Conservation (phyloP, 495 filamentous ascomycete genomes). For the Cercophora sp. region DNA sequence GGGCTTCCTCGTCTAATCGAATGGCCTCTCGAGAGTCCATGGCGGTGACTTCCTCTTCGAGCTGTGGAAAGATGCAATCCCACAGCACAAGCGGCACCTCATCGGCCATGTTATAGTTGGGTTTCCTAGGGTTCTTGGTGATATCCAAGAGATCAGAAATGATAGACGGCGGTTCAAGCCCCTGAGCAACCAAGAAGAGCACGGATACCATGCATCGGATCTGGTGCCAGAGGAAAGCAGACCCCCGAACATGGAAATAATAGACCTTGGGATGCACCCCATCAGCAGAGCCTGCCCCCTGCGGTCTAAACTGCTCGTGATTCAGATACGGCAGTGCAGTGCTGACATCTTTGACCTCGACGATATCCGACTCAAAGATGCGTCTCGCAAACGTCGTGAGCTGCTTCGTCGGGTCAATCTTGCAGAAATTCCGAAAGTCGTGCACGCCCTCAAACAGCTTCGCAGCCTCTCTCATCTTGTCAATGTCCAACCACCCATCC, state of each 20-base stretch:
- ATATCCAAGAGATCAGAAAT: conserved; percentile 71
- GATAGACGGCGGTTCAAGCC: conserved; percentile 70
- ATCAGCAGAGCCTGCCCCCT: background rate
- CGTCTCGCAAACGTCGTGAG: conserved; percentile 73
- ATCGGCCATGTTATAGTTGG: conserved; percentile 83
- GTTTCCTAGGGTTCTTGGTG: conserved; percentile 62
- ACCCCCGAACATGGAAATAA: conserved; percentile 78
- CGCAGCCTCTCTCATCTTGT: conserved; percentile 78
- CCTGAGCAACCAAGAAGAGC: conserved; percentile 87
- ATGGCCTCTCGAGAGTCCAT: conserved; percentile 11
- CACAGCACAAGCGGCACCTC: conserved; percentile 88
- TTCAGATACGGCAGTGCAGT: conserved; percentile 42
- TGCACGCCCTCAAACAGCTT: conserved; percentile 73
- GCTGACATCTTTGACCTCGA: conserved; percentile 53
- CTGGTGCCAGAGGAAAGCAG: conserved; percentile 98
- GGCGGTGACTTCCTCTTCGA: conserved; percentile 9
- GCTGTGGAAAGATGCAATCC: conserved; percentile 82
- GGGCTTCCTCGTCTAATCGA: conserved; percentile 8
- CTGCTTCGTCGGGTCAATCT: conserved; percentile 80
- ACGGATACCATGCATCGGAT: conserved; percentile 87
- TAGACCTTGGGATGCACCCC: conserved; percentile 67
- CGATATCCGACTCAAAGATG: conserved; percentile 73
- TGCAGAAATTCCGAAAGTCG: conserved; percentile 97
- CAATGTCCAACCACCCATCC: conserved; percentile 66
- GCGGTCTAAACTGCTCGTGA: conserved; percentile 13